These are phyloP conservation scores for Candida silvatica DNA, from an alignment of 805 yeast species.

Conservation along the genomic window DNA sequence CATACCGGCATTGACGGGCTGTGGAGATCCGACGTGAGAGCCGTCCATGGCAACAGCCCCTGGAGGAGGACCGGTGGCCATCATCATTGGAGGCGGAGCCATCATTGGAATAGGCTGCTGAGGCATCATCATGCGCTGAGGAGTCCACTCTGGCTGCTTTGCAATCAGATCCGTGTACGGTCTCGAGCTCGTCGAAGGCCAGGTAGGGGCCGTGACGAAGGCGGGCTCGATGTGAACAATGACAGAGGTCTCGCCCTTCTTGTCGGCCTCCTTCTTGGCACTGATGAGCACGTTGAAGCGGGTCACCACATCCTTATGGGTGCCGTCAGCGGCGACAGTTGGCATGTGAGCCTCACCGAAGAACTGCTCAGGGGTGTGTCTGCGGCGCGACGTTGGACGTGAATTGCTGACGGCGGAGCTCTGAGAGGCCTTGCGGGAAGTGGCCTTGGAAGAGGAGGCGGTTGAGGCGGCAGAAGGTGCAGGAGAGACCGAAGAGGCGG, in stretches of 20 bases:
- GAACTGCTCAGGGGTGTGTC: constrained; percentile 18
- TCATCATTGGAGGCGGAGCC: constrained; percentile 10
- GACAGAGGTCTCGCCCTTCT: constrained; percentile 17
- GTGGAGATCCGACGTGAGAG: constrained; percentile 9
- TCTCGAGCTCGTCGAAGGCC: constrained; percentile 47
- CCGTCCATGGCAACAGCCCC: constrained; percentile 11
- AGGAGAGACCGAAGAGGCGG: not conserved
- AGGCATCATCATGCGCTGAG: constrained; percentile 5
- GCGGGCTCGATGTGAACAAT: constrained; percentile 48
- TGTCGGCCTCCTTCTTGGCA: constrained; percentile 27
- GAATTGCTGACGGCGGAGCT: constrained; percentile 1
- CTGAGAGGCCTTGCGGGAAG: not conserved
- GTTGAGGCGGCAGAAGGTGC: not conserved
- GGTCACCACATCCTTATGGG: constrained; percentile 27
- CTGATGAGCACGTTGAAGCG: constrained; percentile 47
- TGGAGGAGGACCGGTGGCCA: constrained; percentile 7
- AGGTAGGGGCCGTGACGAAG: constrained; percentile 68
- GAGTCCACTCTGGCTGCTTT: constrained; percentile 22
- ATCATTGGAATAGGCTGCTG: constrained; percentile 11
- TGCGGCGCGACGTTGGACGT: not conserved
- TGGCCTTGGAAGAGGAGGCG: not conserved
- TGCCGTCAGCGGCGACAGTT: constrained; percentile 3
- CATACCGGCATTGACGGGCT: constrained; percentile 3
- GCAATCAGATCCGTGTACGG: constrained; percentile 47
- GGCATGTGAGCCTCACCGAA: constrained; percentile 26